Conservation (phyloP, 805 yeast species). For the Kuraishia molischiana region DNA sequence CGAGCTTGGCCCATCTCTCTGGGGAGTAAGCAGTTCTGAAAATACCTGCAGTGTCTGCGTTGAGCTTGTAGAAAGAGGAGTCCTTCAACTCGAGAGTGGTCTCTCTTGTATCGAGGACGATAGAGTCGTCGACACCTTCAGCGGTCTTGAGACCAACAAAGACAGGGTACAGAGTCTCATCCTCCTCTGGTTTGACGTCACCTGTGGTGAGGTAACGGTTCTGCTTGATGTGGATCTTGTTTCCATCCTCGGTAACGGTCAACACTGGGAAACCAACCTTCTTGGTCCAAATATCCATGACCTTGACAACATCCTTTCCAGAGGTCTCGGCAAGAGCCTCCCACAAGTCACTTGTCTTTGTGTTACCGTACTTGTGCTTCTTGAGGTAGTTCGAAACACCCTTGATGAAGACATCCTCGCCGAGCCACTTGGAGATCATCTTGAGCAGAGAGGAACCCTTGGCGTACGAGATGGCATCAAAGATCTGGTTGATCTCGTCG, state of each 20-base stretch:
- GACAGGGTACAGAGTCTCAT: constrained; percentile 59
- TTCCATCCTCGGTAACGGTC: constrained; percentile 48
- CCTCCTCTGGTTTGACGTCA: constrained; percentile 70
- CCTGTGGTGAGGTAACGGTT: constrained; percentile 69
- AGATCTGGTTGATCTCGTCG: constrained; percentile 74
- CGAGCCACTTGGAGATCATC: constrained; percentile 74
- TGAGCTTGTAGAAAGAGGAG: constrained; percentile 50
- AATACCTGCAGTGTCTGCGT: constrained; percentile 66
- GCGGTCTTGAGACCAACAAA: constrained; percentile 54
- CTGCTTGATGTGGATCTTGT: constrained; percentile 50
- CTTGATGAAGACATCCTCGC: constrained; percentile 65
- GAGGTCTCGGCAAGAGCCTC: constrained; percentile 57
- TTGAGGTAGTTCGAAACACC: constrained; percentile 75
- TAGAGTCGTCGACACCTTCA: constrained; percentile 49
- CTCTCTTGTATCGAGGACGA: constrained; percentile 37
- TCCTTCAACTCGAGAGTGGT: constrained; percentile 35
- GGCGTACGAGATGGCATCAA: constrained; percentile 75
- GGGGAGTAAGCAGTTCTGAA: constrained; percentile 65
- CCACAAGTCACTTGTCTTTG: constrained; percentile 73
- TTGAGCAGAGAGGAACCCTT: constrained; percentile 74
- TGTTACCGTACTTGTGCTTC: constrained; percentile 70
- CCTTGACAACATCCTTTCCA: constrained; percentile 61
- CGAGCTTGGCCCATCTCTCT: constrained; percentile 61
- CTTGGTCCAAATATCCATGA: constrained; percentile 77
- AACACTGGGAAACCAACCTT: constrained; percentile 73